Base-by-base conservation (phyloP, 2,329 filamentous ascomycete species). In the Aspergillus japonicus region DNA sequence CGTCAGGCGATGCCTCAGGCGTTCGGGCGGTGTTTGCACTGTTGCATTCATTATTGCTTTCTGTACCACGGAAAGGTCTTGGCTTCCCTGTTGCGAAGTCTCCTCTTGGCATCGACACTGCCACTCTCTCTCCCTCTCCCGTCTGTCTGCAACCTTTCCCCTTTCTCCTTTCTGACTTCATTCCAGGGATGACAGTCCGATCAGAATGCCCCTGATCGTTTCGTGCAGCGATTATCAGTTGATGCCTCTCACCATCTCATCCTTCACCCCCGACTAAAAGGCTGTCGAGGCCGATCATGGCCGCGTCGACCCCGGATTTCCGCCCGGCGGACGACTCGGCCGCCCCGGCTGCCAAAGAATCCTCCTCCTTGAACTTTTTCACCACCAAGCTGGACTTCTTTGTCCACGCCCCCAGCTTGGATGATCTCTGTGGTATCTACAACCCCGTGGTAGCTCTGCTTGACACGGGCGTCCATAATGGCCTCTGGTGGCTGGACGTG, bases 401-500 rank as follows among this genome's bases (percentile, higher is more conserved):
- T 77, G 90, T 96, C 59, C 91, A 96, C 69, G 91, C 92, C 8
- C 84, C 89, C 3, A 90, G 93, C 67, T 85, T 97, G 62, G 90
- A 89, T 12, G 91, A 90, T 62, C 84, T 96, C 5, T 84, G 96
- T 3, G 86, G 94, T 56, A 90, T 92, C 2, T 92, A 91, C 10
- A 92, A 96, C 72, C 88, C 89, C 56, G 88, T 96, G 65, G 87
- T 90, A 72, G 84, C 85, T 62, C 81, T 85, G 5, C 47, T 68
- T 19, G 67, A 69, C 19, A 63, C 64, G 23, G 83, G 82, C 26
- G 78, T 80, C 10, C 80, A 84, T 47, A 80, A 90, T 66, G 92
- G 92, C 63, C 90, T 96, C n/a, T 97, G 92, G 92, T 98, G 94
- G 94, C 83, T 98, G 51, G 95, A 98, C 70, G 88, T 96, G 74